Evolutionary conservation across 2,329 filamentous ascomycete species (phyloP).

Genomic region (Monilinia laxa): DNA sequence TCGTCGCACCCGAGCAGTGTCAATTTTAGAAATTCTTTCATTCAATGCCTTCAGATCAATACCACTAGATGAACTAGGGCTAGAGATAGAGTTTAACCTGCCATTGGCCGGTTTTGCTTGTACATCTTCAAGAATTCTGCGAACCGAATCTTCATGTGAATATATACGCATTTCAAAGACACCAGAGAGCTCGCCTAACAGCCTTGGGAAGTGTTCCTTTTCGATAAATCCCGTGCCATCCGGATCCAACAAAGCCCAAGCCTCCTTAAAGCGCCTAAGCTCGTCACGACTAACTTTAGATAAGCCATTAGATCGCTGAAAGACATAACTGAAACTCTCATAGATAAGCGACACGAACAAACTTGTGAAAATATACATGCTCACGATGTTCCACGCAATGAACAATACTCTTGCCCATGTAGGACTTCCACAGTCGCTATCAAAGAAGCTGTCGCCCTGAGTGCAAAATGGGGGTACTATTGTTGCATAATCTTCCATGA

Average conservation of each 20-base stretch:
- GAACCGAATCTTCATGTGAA: conserved; percentile 82
- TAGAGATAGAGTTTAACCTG: conserved; percentile 53
- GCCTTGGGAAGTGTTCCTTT: conserved; percentile 82
- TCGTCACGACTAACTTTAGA: conserved; percentile 89
- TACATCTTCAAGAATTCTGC: conserved; percentile 83
- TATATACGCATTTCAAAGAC: conserved; percentile 98
- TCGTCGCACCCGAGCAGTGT: conserved; percentile 70
- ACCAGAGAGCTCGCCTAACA: conserved; percentile 89
- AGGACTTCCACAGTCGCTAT: conserved; percentile 89
- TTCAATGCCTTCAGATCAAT: conserved; percentile 78
- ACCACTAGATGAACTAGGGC: conserved; percentile 51
- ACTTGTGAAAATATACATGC: conserved; percentile 99
- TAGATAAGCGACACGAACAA: conserved; percentile 98
- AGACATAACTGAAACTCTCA: conserved; percentile 99
- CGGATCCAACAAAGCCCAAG: conserved; percentile 94
- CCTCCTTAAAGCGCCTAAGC: conserved; percentile 95
- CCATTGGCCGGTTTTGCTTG: conserved; percentile 43
- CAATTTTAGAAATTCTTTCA: conserved; percentile 68
- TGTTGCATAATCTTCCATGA: conserved; percentile 93
- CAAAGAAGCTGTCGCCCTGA: conserved; percentile 67
- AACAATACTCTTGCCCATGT: conserved; percentile 88
- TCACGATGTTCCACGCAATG: conserved; percentile 96
- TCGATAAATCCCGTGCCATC: conserved; percentile 87
- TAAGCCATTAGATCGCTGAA: conserved; percentile 92
- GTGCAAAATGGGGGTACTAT: conserved; percentile 82